phyloP scores from a whole-genome alignment of 768 basidiomycete genomes.

The Leccinum fibrillosum region DNA sequence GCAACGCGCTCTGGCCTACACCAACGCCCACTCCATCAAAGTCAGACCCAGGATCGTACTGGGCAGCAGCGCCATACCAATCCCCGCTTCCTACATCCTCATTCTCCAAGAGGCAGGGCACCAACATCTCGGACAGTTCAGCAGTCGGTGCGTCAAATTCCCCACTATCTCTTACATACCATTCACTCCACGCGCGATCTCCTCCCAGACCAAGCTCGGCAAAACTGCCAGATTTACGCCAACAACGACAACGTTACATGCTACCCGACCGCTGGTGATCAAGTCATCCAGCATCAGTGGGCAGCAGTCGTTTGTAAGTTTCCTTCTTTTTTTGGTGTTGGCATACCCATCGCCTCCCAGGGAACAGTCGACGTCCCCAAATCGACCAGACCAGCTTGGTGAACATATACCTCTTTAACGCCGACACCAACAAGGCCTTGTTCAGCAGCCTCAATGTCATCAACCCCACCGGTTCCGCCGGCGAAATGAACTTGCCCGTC shows the following conservation, averaged over 20 bases:
- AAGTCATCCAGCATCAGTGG: conserved; percentile 71
- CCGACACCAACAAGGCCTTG: conserved; percentile 54
- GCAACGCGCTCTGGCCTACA: conserved; percentile 43
- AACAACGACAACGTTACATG: conserved; percentile 78
- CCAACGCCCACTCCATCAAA: conserved; percentile 37
- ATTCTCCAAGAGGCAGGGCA: conserved; percentile 22
- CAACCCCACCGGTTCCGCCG: conserved; percentile 54
- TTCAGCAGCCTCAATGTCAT: conserved; percentile 44
- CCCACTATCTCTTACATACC: conserved; percentile 5
- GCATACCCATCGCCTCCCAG: conserved; percentile 36
- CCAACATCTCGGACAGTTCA: conserved; percentile 22
- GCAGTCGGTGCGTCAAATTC: conserved; percentile 26
- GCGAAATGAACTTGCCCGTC: conserved; percentile 51
- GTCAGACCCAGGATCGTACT: conserved; percentile 31
- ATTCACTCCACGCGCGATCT: conserved; percentile 10
- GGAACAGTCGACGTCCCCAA: conserved; percentile 72
- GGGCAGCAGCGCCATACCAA: conserved; percentile 31
- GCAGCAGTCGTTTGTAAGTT: conserved; percentile 78
- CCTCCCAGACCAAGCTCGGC: conserved; percentile 36
- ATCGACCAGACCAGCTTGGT: conserved; percentile 61
- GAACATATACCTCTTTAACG: conserved; percentile 76
- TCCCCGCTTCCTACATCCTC: conserved; percentile 11
- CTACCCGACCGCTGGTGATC: conserved; percentile 55
- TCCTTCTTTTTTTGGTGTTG: conserved; percentile 5
- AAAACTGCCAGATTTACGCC: conserved; percentile 50